Evolutionary conservation across 768 basidiomycete species (phyloP), one percentile per base, ranked within the genome.

Genomic region (Ephemerocybe angulata): DNA sequence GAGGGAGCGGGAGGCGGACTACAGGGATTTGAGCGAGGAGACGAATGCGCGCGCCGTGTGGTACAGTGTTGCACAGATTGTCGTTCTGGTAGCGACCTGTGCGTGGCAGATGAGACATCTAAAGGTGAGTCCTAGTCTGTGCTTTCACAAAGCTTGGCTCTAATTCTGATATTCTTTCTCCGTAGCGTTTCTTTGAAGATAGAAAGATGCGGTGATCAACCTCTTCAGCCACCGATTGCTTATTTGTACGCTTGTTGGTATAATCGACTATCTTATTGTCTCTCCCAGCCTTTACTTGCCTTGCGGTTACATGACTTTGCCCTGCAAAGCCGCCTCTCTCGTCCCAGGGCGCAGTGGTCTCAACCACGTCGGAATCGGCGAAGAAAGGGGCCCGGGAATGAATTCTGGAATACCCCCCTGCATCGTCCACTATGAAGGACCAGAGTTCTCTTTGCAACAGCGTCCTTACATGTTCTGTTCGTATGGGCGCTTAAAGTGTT

Each of bases 41-140:
- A 96, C 93, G 35, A 99, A 99, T 72, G 74, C 87, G n/a, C 76
- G 86, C 56, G 94, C 97, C 1, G 90, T 98, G 42, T 98, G 93
- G 92, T 98, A 97, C 71, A 93, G 87, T 63, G 44, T 98, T 25
- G 79, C 83, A 30, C 96, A 99, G 77, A 92, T 98, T 55, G 70
- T 80, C 13, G 86, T 96, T 11, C 72, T 99, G 40, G 69, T 98
- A 42, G 82, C 74, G 17, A 96, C 95, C 2, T 98, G 92, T 63
- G 76, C 82, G 28, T 98, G 96, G 95, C 97, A 98, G 70, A 75
- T 97, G 66, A 78, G 90, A 65, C 91, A 98, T 79, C 76, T 99
- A 55, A 90, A 85, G 76, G 91, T 93, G 63, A 65, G 83, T 71
- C 50, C n/a, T 15, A 6, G 31, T 47, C 58, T 47, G 22, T n/a